A percentile compares a stretch with the other conserved stretches of the same genome.
Evolutionary conservation across 108 stramenopile species (phyloP).

Genomic region (Cyclotella kingstonii): DNA sequence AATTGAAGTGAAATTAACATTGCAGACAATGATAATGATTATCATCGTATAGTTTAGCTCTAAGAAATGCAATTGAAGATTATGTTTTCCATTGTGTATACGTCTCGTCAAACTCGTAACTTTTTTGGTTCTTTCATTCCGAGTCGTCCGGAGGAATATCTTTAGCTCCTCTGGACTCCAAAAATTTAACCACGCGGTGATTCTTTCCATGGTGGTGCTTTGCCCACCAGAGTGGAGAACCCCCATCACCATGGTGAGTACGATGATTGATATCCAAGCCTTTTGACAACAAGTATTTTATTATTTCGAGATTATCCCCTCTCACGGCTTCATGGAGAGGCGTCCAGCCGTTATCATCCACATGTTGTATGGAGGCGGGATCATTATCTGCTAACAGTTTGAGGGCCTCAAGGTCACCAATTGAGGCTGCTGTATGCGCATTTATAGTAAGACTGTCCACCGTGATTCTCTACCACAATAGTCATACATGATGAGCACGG

Average conservation of each 20-base stretch:
- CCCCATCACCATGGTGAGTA: conserved; percentile 40
- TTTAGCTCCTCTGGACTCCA: conserved; percentile 23
- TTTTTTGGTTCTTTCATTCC: too few relatives aligned
- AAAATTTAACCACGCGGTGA: conserved; percentile 14
- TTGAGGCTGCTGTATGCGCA: conserved; percentile 53
- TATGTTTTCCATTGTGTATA: too few relatives aligned
- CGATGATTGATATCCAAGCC: conserved; percentile 41
- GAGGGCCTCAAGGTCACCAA: conserved; percentile 46
- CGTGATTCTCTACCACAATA: conserved; percentile 6
- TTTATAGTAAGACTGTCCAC: conserved; percentile 16
- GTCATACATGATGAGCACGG: not conserved
- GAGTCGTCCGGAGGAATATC: conserved; percentile 21
- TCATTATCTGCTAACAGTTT: conserved; percentile 1
- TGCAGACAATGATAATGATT: too few relatives aligned
- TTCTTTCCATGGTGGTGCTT: conserved; percentile 27
- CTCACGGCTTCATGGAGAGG: conserved; percentile 83
- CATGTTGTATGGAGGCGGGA: conserved; percentile 1
- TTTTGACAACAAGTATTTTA: conserved; percentile 51
- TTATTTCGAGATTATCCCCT: conserved; percentile 54
- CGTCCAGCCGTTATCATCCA: conserved; percentile 71
- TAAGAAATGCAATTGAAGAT: too few relatives aligned
- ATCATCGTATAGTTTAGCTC: too few relatives aligned
- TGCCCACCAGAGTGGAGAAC: conserved; percentile 40
- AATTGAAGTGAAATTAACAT: too few relatives aligned
- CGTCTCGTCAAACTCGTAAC: too few relatives aligned